These are phyloP conservation scores for Fomitopsis palustris DNA, from an alignment of 1,284 basidiomycete species.

Conservation along the genomic window DNA sequence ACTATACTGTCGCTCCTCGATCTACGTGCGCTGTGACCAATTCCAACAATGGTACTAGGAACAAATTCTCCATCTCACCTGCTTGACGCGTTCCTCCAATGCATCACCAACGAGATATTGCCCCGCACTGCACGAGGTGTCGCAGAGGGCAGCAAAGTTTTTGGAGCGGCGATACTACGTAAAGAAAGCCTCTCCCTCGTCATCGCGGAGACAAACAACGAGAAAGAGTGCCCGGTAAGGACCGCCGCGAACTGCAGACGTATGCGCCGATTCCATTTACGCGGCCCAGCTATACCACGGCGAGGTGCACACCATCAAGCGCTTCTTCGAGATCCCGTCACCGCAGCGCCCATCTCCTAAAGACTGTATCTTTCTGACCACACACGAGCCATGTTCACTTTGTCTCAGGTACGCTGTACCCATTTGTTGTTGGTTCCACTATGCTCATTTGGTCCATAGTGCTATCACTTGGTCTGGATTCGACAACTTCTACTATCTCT, in stretches of 20 bases:
- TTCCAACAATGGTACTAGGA: neutral
- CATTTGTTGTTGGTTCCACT: neutral
- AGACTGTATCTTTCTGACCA: neutral
- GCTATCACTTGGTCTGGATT: neutral
- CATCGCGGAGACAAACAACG: neutral
- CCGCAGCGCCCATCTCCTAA: neutral
- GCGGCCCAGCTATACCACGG: neutral
- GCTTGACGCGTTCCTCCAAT: neutral
- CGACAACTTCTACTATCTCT: conserved; percentile 2
- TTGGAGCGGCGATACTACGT: neutral
- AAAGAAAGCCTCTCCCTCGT: neutral
- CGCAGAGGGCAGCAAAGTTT: neutral
- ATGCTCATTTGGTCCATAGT: neutral
- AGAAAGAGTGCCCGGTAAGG: neutral
- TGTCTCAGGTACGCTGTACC: neutral
- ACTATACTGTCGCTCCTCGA: too few species aligned
- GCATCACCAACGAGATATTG: neutral
- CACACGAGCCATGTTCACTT: neutral
- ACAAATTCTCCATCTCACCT: neutral
- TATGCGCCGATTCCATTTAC: neutral
- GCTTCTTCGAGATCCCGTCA: neutral
- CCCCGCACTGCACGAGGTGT: neutral
- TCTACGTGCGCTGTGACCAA: too few species aligned
- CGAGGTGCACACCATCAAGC: neutral
- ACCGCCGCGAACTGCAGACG: too few species aligned